Evolutionary conservation across 805 yeast genomes (phyloP).

Genomic region (Candida tallmaniae): DNA sequence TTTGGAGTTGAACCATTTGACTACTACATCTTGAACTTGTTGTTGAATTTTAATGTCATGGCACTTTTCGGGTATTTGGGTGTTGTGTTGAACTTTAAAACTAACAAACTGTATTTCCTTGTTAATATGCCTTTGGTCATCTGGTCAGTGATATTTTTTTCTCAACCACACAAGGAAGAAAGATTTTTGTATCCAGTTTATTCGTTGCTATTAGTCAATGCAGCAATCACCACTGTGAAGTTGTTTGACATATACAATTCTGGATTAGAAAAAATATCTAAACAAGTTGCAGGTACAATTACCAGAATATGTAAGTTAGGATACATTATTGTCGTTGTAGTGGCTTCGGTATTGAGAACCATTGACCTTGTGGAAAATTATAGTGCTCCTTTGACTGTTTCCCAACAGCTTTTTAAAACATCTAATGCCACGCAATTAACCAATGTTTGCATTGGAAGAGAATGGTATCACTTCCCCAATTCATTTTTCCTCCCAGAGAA

Average conservation of each 20-base stretch:
- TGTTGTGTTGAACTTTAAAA: slow-evolving; percentile 13
- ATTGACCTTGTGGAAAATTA: slow-evolving; percentile 62
- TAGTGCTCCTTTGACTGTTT: slow-evolving; percentile 55
- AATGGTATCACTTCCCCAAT: slow-evolving; percentile 91
- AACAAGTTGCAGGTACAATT: not conserved
- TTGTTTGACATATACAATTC: not conserved
- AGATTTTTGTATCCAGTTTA: slow-evolving; percentile 85
- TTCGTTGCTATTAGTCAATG: slow-evolving; percentile 60
- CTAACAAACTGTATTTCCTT: slow-evolving; percentile 11
- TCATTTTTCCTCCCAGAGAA: slow-evolving; percentile 74
- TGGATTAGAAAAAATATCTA: not conserved
- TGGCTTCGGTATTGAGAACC: slow-evolving; percentile 44
- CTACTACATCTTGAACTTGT: slow-evolving; percentile 65
- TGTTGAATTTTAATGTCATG: slow-evolving; percentile 68
- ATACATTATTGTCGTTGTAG: not conserved
- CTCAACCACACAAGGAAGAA: slow-evolving; percentile 92
- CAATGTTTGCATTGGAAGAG: slow-evolving; percentile 86
- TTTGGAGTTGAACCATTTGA: slow-evolving; percentile 81
- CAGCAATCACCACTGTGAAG: slow-evolving; percentile 31
- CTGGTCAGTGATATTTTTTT: slow-evolving; percentile 64
- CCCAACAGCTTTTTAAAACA: slow-evolving; percentile 2
- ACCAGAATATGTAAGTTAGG: not conserved
- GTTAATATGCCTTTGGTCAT: slow-evolving; percentile 47
- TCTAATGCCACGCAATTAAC: not conserved
- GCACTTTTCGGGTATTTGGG: slow-evolving; percentile 41